Conservation (phyloP, 2,329 filamentous ascomycete genomes). For the Penicillium sp. region DNA sequence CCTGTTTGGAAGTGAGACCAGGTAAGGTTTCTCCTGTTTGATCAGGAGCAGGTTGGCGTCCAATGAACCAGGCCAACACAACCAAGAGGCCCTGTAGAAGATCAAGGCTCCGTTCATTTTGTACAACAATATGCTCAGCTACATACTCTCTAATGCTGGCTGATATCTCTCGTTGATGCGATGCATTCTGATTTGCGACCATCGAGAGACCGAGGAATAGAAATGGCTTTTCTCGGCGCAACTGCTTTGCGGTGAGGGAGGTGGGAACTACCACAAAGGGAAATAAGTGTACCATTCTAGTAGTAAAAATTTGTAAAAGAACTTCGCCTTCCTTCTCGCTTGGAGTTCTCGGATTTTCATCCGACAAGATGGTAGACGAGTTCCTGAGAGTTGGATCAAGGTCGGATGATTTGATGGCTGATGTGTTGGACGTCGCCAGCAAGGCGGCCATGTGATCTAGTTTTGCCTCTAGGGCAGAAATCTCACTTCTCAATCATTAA, state of each 20-base stretch:
- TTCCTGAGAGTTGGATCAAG: constrained; percentile 4
- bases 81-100: constrained; percentile 54
- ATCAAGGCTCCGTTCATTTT: constrained; percentile 48
- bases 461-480: constrained; percentile 31
- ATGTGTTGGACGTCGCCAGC: constrained; percentile 22
- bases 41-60: background rate
- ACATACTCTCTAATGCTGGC: constrained; percentile 36
- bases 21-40: background rate
- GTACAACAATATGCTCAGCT: constrained; percentile 48
- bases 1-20: background rate
- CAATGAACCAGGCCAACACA: constrained; percentile 51
- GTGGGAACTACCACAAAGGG: constrained; percentile 31
- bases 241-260: constrained; percentile 18
- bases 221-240: constrained; percentile 27
- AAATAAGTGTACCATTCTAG: constrained; percentile 27
- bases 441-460: constrained; percentile 32
- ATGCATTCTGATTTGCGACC: constrained; percentile 19
- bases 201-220: constrained; percentile 26
- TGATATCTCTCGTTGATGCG: constrained; percentile 19
- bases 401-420: constrained; percentile 7
- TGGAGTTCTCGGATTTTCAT: constrained; percentile 3
- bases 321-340: constrained; percentile 13
- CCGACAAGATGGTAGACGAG: background rate
- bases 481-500: constrained; percentile 21
- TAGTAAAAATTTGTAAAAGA: constrained; percentile 17